Percentiles rank a stretch among this genome's conserved stretches.
Conservation (phyloP, 805 yeast species). For the Debaryomyces prosopidis region DNA sequence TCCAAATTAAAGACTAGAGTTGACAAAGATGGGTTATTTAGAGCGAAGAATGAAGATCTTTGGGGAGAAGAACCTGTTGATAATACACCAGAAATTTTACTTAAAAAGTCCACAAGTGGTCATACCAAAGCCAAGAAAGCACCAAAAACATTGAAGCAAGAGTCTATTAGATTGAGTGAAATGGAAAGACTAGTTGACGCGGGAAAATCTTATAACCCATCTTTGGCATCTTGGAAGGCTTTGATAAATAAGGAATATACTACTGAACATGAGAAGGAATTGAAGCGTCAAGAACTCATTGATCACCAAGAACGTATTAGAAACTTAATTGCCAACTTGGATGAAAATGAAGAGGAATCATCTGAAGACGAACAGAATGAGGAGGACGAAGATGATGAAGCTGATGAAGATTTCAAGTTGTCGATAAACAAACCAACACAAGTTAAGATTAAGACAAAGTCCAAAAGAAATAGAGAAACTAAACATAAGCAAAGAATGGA, state of each 20-base stretch:
- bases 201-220: constrained; percentile 93
- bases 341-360: constrained; percentile 54
- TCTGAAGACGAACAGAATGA: constrained; percentile 36
- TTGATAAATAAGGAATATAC: constrained; percentile 67
- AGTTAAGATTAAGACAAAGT: constrained; percentile 70
- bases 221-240: constrained; percentile 76
- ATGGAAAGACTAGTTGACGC: constrained; percentile 58
- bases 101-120: constrained; percentile 20
- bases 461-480: constrained; percentile 72
- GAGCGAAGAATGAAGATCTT: constrained; percentile 52
- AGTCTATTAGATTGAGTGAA: constrained; percentile 56
- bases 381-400: constrained; percentile 30
- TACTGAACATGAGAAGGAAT: constrained; percentile 67
- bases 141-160: constrained; percentile 55
- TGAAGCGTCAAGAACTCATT: constrained; percentile 57
- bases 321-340: constrained; percentile 61
- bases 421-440: constrained; percentile 74
- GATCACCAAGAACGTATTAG: constrained; percentile 66
- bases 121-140: constrained; percentile 46
- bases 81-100: constrained; percentile 16
- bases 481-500: constrained; percentile 59
- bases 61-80: constrained; percentile 55
- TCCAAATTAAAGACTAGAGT: constrained; percentile 50
- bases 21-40: constrained; percentile 65
- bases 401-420: constrained; percentile 41